Percentiles rank a stretch among this genome's conserved stretches.
Evolutionary conservation across 2,329 filamentous ascomycete species (phyloP).

Genomic region (Epichloe aotearoae): DNA sequence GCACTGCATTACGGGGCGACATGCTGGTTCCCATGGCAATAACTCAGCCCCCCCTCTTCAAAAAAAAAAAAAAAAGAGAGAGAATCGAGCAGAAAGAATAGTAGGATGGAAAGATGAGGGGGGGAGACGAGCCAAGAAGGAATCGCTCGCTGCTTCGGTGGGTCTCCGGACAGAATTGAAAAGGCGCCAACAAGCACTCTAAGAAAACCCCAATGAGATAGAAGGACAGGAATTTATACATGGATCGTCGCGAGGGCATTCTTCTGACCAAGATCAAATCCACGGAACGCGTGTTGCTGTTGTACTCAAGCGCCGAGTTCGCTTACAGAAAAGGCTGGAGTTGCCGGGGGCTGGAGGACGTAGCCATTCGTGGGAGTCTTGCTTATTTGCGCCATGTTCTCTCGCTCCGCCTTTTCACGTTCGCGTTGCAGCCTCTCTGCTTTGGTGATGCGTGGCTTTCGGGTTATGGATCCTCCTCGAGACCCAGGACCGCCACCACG

Average conservation of each 20-base stretch:
- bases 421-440: constrained; percentile 72
- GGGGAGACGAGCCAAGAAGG: background rate
- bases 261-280: background rate
- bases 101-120: background rate
- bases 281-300: too few species aligned
- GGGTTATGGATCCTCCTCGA: constrained; percentile 57
- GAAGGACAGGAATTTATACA: background rate
- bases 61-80: background rate
- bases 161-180: too few species aligned
- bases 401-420: constrained; percentile 65
- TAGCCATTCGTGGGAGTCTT: constrained; percentile 25
- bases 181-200: too few species aligned
- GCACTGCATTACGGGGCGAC: background rate
- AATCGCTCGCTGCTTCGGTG: too few species aligned
- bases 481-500: constrained; percentile 51
- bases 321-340: constrained; percentile 23
- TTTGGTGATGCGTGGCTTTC: constrained; percentile 79
- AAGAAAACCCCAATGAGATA: too few species aligned
- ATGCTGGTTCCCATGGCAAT: background rate
- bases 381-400: constrained; percentile 32
- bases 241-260: background rate
- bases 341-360: constrained; percentile 25
- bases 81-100: background rate
- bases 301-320: constrained; percentile 21
- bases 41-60: background rate